Conservation (phyloP, 805 yeast genomes). For the Pichia cephalocereana region DNA sequence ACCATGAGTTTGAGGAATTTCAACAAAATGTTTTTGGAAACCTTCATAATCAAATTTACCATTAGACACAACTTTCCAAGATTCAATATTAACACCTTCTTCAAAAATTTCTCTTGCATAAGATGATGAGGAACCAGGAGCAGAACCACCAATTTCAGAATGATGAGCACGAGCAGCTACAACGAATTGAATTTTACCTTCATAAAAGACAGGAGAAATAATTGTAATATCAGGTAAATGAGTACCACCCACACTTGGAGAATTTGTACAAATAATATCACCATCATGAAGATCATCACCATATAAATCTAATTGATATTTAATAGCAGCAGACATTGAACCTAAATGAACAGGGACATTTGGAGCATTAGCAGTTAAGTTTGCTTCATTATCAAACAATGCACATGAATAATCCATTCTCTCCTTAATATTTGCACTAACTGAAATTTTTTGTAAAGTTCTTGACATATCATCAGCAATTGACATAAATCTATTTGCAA, state of each 20-base stretch:
- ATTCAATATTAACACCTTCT: slow-evolving; percentile 83
- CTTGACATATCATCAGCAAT: slow-evolving; percentile 88
- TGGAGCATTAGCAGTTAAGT: slow-evolving; percentile 79
- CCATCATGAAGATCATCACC: slow-evolving; percentile 54
- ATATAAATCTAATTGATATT: slow-evolving; percentile 58
- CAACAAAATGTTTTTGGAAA: slow-evolving; percentile 46
- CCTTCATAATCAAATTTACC: slow-evolving; percentile 71
- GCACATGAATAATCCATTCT: slow-evolving; percentile 82
- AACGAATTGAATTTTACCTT: slow-evolving; percentile 59
- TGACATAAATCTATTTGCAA: slow-evolving; percentile 79
- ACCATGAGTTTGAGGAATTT: slow-evolving; percentile 71
- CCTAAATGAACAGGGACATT: slow-evolving; percentile 83
- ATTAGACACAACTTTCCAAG: slow-evolving; percentile 63
- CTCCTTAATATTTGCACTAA: slow-evolving; percentile 77
- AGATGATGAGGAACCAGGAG: slow-evolving; percentile 95
- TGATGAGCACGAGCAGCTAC: slow-evolving; percentile 95
- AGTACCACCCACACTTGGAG: slow-evolving; percentile 78
- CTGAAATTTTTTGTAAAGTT: slow-evolving; percentile 68
- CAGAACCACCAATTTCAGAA: slow-evolving; percentile 87
- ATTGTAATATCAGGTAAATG: slow-evolving; percentile 89
- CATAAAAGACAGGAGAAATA: slow-evolving; percentile 75
- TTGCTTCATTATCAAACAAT: slow-evolving; percentile 65
- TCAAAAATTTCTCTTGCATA: slow-evolving; percentile 74
- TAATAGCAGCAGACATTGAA: slow-evolving; percentile 75
- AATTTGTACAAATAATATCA: slow-evolving; percentile 70